Evolutionary conservation across 2,329 filamentous ascomycete species (phyloP).

Genomic region (Aspergillus tanneri): DNA sequence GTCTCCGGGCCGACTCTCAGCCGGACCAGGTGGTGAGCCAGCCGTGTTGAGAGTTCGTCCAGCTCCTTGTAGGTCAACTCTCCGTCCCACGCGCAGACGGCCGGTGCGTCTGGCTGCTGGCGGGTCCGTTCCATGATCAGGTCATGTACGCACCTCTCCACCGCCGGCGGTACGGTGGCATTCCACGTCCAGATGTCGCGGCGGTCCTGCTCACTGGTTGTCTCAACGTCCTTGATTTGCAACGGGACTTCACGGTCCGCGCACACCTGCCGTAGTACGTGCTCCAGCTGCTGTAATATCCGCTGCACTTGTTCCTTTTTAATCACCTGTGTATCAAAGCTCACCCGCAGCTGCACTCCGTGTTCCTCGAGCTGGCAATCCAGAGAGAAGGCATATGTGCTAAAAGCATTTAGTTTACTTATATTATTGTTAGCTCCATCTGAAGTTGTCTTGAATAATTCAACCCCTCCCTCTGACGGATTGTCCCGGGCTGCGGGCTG

Average conservation of each 20-base stretch:
- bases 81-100: conserved; percentile 2
- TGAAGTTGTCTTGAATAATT: conserved; percentile 51
- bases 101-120: neutral
- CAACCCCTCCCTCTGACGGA: neutral
- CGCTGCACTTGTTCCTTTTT: neutral
- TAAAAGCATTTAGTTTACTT: neutral
- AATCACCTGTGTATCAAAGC: neutral
- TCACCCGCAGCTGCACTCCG: neutral
- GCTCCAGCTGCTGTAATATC: neutral
- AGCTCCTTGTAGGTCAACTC: neutral
- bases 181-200: neutral
- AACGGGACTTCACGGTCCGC: neutral
- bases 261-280: neutral
- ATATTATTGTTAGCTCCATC: too few relatives aligned
- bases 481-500: conserved; percentile 20
- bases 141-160: neutral
- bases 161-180: neutral
- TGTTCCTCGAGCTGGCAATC: neutral
- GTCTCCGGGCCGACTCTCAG: conserved; percentile 6
- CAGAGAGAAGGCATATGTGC: neutral
- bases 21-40: neutral
- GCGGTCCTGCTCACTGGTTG: neutral
- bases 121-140: neutral
- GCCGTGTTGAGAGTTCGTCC: neutral
- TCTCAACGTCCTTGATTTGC: conserved; percentile 18